Evolutionary conservation across 345 rosid genomes (phyloP), one percentile per base, ranked within the genome.

Genomic region (Microcos paniculata): DNA sequence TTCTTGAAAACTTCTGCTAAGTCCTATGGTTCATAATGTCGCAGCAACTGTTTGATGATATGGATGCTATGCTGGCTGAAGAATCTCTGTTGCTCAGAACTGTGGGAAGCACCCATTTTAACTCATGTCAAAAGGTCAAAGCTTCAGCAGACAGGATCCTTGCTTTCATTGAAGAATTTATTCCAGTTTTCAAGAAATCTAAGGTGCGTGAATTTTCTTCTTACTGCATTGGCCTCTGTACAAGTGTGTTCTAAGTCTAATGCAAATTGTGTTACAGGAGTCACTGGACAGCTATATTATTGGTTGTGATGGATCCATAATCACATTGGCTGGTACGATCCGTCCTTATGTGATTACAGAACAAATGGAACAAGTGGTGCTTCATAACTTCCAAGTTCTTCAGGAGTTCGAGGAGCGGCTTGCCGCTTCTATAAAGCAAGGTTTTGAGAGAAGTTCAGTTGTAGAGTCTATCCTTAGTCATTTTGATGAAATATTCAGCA

Each of bases 11-110:
- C 24, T 33, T 67, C 28, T 63, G 33, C 31, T 42, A 38, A 67
- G 19, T 74, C 72, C 19, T 18, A 21, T 61, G 26, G 45, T 61
- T 79, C 26, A 76, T 80, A 61, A 48, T 71, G 61, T 84, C 78
- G 80, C 96, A 95, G 99, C 81, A 86, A 84, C 80, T 93, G 35
- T 88, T 91, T 82, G 99, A 95, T 87, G 81, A 84, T 76, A 73
- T 91, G 61, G 73, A 61, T 63, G 62, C 80, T 55, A 77, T 85
- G 82, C 71, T 93, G 83, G 79, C 78, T 73, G 98, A 95, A 72
- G 96, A 85, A 74, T 82, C 82, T 19, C 77, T 87, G 55, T 76
- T 95, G 80, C 82, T 93, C 77, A 88, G 76, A 87, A 87, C 85
- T 55, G 84, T 91, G 49, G 92, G 77, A 83, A 80, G 74, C 53